Conservation (phyloP, 2,329 filamentous ascomycete genomes). For the Epichloe aotearoae region DNA sequence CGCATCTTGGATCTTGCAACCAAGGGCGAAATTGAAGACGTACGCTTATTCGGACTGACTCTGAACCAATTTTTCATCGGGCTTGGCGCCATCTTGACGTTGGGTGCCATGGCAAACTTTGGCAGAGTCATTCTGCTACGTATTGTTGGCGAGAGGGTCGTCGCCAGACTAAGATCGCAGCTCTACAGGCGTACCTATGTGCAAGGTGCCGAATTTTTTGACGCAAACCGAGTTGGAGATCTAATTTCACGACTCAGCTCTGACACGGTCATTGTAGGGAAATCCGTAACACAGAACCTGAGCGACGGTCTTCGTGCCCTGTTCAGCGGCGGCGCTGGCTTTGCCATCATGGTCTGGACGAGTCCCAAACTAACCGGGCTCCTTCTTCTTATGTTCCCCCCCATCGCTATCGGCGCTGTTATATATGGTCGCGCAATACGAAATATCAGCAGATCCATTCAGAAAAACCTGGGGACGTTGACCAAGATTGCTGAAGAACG, state of each 20-base stretch:
- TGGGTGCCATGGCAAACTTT: slow-evolving; percentile 86
- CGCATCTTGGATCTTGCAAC: slow-evolving; percentile 90
- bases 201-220: slow-evolving; percentile 98
- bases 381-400: slow-evolving; percentile 80
- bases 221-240: slow-evolving; percentile 92
- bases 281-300: slow-evolving; percentile 95
- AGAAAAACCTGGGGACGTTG: slow-evolving; percentile 81
- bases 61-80: slow-evolving; percentile 80
- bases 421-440: slow-evolving; percentile 83
- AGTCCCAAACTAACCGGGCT: slow-evolving; percentile 83
- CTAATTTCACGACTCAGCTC: slow-evolving; percentile 90
- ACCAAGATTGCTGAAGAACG: slow-evolving; percentile 97
- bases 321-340: slow-evolving; percentile 81
- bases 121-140: slow-evolving; percentile 84
- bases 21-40: slow-evolving; percentile 51
- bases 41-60: slow-evolving; percentile 68
- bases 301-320: slow-evolving; percentile 88
- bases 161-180: slow-evolving; percentile 75
- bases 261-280: slow-evolving; percentile 95
- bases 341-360: slow-evolving; percentile 91
- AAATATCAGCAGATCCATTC: slow-evolving; percentile 81
- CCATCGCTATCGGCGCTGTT: slow-evolving; percentile 79
- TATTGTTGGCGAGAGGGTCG: slow-evolving; percentile 89
- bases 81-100: slow-evolving; percentile 60
- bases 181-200: slow-evolving; percentile 85